Evolutionary conservation across 75 land plant genomes (phyloP).

Genomic region (Adiantum capillusveneris): DNA sequence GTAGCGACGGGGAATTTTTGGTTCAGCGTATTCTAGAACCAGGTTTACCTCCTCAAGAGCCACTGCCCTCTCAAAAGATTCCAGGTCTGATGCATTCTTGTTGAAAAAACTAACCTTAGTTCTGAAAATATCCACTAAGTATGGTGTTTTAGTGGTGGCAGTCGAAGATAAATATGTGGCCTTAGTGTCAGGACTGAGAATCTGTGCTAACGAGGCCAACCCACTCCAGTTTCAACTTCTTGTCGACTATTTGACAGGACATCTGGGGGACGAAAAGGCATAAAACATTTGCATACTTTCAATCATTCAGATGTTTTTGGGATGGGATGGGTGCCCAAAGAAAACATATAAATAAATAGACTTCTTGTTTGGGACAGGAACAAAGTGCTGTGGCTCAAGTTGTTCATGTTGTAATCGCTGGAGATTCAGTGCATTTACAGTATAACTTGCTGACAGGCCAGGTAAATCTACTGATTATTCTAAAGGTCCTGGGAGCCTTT

Average conservation of each 20-base stretch:
- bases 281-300: too few species aligned
- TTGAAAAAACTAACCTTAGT: not conserved
- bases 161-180: constrained; percentile 80
- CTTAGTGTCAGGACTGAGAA: constrained; percentile 72
- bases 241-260: constrained; percentile 90
- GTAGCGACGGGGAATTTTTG: constrained; percentile 67
- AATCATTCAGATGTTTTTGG: constrained; percentile 2
- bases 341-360: too few species aligned
- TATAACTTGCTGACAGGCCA: constrained; percentile 62
- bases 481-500: too few species aligned
- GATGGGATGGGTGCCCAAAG: not conserved
- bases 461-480: too few species aligned
- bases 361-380: constrained; percentile 43
- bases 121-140: not conserved
- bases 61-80: constrained; percentile 17
- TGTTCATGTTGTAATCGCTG: constrained; percentile 84
- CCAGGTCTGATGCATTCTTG: constrained; percentile 10
- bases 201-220: constrained; percentile 58
- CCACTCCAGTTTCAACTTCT: constrained; percentile 92
- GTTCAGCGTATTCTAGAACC: constrained; percentile 81
- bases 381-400: constrained; percentile 77
- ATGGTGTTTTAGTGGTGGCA: too few species aligned
- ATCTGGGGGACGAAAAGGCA: constrained; percentile 90
- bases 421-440: constrained; percentile 74
- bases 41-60: constrained; percentile 79